phyloP scores from a whole-genome alignment of 2,329 filamentous ascomycete species.

The Stachybotrys chlorohalonatus region DNA sequence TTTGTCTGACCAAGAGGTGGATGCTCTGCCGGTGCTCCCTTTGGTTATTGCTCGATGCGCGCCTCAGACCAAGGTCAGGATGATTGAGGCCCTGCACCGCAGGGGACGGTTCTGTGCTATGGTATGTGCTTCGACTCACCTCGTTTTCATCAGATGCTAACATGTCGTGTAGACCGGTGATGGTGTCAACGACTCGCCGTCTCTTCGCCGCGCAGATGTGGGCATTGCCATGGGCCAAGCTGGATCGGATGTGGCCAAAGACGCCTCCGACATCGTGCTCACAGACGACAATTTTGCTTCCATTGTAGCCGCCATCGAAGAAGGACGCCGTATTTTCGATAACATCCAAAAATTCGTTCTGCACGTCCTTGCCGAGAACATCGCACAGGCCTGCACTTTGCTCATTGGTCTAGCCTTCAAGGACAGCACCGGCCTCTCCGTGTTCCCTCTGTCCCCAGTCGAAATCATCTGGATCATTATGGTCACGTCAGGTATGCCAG shows the following conservation, averaged over 20 bases:
- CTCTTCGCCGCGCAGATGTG: conserved; percentile 60
- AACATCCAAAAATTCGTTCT: conserved; percentile 71
- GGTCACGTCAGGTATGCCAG: conserved; percentile 65
- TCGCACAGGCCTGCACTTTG: conserved; percentile 60
- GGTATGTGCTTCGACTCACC: conserved; percentile 31
- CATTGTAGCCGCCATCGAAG: conserved; percentile 62
- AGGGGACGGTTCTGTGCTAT: conserved; percentile 56
- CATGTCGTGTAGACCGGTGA: conserved; percentile 46
- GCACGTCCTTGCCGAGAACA: conserved; percentile 60
- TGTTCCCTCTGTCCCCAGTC: conserved; percentile 66
- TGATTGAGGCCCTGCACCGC: conserved; percentile 62
- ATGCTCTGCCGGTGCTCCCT: conserved; percentile 53
- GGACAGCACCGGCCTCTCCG: conserved; percentile 52
- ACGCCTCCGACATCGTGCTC: conserved; percentile 57
- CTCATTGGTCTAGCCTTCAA: conserved; percentile 67
- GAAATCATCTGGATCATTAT: conserved; percentile 78
- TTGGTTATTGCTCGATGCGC: conserved; percentile 62
- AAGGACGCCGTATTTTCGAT: conserved; percentile 64
- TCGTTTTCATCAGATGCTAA: conserved; percentile 2
- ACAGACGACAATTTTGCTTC: conserved; percentile 68
- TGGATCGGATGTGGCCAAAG: conserved; percentile 56
- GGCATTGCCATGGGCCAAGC: conserved; percentile 60
- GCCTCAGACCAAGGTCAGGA: conserved; percentile 60
- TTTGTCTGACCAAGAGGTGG: conserved; percentile 54
- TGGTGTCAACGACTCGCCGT: conserved; percentile 66